phyloP scores from a whole-genome alignment of 2,329 filamentous ascomycete genomes.

The Colletotrichum sp. region DNA sequence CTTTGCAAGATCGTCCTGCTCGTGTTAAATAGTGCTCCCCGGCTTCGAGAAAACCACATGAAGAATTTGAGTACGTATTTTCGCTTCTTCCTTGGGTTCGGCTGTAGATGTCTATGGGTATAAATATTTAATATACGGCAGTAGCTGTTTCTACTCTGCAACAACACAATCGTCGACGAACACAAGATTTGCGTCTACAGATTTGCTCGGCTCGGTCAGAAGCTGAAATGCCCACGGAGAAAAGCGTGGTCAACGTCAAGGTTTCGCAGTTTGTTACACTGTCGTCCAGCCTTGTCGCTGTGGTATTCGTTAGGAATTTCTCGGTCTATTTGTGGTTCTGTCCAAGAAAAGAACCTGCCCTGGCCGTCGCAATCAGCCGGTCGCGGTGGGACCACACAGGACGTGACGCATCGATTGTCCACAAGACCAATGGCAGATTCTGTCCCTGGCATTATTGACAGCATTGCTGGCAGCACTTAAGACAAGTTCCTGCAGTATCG shows the following conservation, averaged over 20 bases:
- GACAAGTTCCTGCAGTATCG: background rate
- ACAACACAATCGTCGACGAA: background rate
- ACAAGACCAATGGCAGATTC: background rate
- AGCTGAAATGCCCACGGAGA: background rate
- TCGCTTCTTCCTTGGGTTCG: fast-evolving
- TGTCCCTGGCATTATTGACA: background rate
- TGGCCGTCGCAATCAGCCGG: background rate
- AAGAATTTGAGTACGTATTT: background rate
- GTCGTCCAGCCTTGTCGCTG: background rate
- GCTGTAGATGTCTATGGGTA: background rate
- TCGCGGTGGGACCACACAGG: no score
- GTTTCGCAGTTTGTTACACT: background rate
- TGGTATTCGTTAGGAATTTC: background rate
- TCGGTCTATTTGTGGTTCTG: background rate
- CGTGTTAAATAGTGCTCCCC: fast-evolving
- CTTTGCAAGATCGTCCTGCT: fast-evolving
- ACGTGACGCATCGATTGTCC: background rate
- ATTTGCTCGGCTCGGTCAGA: background rate
- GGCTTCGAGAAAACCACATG: fast-evolving
- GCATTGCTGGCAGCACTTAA: background rate
- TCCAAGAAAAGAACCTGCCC: background rate
- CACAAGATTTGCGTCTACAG: background rate
- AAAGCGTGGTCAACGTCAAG: background rate
- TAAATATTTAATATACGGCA: background rate
- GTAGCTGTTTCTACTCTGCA: background rate